Percentiles rank a stretch among this genome's conserved stretches.
Evolutionary conservation across 1,139 yeast species (phyloP).

Genomic region (Candida pseudoviswanathii): DNA sequence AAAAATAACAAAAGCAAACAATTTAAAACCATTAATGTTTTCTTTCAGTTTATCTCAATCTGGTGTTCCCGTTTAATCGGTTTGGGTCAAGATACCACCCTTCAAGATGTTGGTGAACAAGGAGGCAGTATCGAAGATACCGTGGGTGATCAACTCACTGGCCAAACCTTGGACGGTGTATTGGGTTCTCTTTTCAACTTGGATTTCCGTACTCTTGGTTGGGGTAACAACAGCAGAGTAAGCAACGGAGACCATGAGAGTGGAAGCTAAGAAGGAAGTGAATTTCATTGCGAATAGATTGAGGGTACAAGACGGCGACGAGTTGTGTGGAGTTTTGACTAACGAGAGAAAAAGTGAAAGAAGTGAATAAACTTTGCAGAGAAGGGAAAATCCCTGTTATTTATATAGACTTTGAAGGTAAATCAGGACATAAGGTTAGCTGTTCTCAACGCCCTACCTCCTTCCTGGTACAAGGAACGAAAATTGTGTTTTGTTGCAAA

Average conservation of each 20-base stretch:
- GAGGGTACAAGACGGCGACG: neutral
- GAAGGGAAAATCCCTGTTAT: neutral
- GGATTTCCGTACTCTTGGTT: neutral
- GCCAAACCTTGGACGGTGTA: conserved; percentile 1
- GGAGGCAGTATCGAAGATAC: conserved; percentile 2
- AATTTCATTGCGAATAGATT: conserved; percentile 1
- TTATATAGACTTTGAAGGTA: neutral
- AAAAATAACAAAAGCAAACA: neutral
- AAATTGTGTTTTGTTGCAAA: neutral
- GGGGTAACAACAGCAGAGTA: neutral
- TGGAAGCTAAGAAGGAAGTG: neutral
- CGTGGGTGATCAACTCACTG: conserved; percentile 1
- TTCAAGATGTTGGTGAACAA: neutral
- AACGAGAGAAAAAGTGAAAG: neutral
- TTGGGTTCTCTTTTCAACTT: conserved; percentile 2
- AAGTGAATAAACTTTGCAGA: neutral
- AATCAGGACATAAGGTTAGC: neutral
- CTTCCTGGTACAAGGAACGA: no score
- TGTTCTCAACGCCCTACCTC: neutral
- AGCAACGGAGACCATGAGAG: neutral
- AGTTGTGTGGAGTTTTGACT: no score
- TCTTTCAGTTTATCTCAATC: neutral
- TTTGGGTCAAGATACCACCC: conserved; percentile 6
- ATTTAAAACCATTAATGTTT: neutral
- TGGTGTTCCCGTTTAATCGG: neutral